Evolutionary conservation across 352 stramenopile species (phyloP), one percentile per base, ranked within the genome.

Genomic region (Pythium scleroteichum): DNA sequence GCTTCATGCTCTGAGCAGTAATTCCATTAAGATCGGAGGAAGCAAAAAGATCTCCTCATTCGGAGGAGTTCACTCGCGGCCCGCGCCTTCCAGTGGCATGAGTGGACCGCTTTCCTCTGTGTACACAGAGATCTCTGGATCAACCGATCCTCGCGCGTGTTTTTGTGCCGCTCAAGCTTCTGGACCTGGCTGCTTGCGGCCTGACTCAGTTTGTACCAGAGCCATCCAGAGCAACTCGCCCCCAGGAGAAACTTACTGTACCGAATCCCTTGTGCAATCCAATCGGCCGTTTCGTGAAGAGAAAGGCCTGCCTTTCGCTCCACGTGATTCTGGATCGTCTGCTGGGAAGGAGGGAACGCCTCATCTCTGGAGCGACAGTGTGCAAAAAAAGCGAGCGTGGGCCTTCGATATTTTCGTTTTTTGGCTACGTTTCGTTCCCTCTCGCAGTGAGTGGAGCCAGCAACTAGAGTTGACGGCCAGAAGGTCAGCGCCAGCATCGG

Each of bases 351-450:
- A 29, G 50, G 50, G 35, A 57, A 38, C 50, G 19, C 13, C 50
- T 57, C 50, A 47, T 57, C 50, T 44, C 48, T 33, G 23, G 17
- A 53, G 54, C 41, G 54, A 62, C 12, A 17, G 41, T 59, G 44
- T 41, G 51, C 42, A 59, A 33, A 42, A 56, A 39, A 45, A 22
- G 33, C 27, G 32, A 29, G 23, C 19, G 10, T 23, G 51, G 17
- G n/a, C 17, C 53, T 62, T 62, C 55, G 55, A 62, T 55, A 55
- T 62, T 62, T 62, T 62, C 29, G 29, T 35, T 52, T 9, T 29
- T 12, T 38, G 22, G 14, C 8, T 5, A 42, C 46, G 8, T 39
- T 59, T 59, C 19, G 19, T 51, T 59, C 41, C 53, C 41, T 57
- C 35, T 57, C 20, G 50, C 33, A 33, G 20, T 26, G 26, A 17